Evolutionary conservation across 768 basidiomycete genomes (phyloP), one percentile per base, ranked within the genome.

Genomic region (Tremella yokohamensis): DNA sequence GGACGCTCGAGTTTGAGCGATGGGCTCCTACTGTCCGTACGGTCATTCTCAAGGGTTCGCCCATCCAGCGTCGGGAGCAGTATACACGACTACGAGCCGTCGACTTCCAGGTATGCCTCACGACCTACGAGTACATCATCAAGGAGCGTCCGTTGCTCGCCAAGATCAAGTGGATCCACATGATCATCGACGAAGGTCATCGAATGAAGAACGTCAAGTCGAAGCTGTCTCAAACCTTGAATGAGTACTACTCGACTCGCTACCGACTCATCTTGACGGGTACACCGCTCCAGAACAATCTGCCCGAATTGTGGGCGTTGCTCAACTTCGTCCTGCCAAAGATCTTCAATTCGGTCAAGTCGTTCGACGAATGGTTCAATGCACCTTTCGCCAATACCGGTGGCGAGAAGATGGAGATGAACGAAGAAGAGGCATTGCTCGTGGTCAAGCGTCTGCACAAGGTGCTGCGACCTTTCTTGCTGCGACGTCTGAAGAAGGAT

Each of bases 361-460:
- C 92, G 19, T 98, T 99, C 75, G 96, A 98, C 69, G 96, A 98
- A 73, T 99, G 96, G 96, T 99, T 98, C 83, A 98, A 97, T 79
- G 96, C 94, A 1, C 96, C 96, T 0, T 99, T 99, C 65, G 94
- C 96, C 59, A 97, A 90, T 77, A 90, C 92, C n/a, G 94, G 94
- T 26, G 64, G 66, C 39, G 96, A 99, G 79, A 96, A 94, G 83
- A 94, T 98, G 73, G 92, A 96, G 81, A 77, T 98, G 80, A 96
- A 94, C 79, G 96, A 99, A 87, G 96, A 98, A 88, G 96, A 99
- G 80, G 89, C 90, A 2, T 82, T 98, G 38, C 87, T 98, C 56
- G 90, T 99, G 72, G 96, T 99, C 73, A 87, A 93, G 55, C 93
- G 96, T 72, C 77, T 90, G 77, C 92, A 96, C 69, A 97, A 97